phyloP scores from a whole-genome alignment of 2,329 filamentous ascomycete species.

The Colletotrichum sp. region DNA sequence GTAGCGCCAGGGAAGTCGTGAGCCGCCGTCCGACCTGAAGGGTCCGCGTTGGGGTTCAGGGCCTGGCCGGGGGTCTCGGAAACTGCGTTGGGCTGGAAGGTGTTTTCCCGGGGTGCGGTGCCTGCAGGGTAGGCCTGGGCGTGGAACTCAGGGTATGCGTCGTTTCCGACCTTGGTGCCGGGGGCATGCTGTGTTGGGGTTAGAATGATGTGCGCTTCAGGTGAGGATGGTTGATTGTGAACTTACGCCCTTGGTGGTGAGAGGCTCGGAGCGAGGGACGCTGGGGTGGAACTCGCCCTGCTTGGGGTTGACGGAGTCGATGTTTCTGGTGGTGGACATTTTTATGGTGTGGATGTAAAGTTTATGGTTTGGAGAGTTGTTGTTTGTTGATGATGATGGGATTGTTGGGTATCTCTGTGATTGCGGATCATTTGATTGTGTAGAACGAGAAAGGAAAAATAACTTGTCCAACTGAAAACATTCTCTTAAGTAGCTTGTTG shows the following conservation, averaged over 20 bases:
- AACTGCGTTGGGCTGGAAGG: conserved; percentile 43
- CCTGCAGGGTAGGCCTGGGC: conserved; percentile 66
- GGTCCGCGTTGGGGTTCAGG: conserved; percentile 28
- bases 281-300: conserved; percentile 62
- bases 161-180: conserved; percentile 65
- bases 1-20: conserved; percentile 48
- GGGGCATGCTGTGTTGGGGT: conserved; percentile 62
- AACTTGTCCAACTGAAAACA: background rate
- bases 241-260: conserved; percentile 60
- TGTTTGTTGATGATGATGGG: background rate
- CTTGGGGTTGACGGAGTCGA: conserved; percentile 53
- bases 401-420: background rate
- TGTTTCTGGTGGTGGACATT: conserved; percentile 51
- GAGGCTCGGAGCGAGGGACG: conserved; percentile 55
- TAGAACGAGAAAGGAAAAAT: background rate
- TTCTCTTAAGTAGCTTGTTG: background rate
- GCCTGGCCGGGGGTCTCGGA: conserved; percentile 41
- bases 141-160: conserved; percentile 66
- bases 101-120: conserved; percentile 58
- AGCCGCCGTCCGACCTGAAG: conserved; percentile 32
- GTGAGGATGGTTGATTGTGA: rapidly evolving
- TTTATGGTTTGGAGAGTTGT: background rate
- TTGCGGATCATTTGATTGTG: background rate
- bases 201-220: background rate
- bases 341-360: conserved; percentile 2